Evolutionary conservation across 2,329 filamentous ascomycete genomes (phyloP), one percentile per base, ranked within the genome.

Genomic region (Aulographum hederae): DNA sequence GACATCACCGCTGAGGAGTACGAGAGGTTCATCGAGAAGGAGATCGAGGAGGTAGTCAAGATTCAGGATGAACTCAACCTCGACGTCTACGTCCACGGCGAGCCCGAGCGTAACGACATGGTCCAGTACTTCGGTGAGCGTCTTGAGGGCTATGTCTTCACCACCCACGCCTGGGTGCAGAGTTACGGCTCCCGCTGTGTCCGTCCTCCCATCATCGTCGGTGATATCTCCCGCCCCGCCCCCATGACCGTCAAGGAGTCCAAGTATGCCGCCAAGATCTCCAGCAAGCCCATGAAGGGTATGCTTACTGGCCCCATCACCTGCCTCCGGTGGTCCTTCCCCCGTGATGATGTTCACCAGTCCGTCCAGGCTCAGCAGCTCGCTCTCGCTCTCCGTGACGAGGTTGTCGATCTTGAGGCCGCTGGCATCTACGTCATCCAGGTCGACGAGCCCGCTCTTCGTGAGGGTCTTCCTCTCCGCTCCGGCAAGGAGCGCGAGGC

Each of bases 41-140:
- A 98, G 73, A 98, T 98, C 48, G 68, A 82, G 51, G 77, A 91
- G 40, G 82, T 86, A 53, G 72, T 98, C 62, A 80, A 84, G 69
- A 80, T 95, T 60, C 89, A 98, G 67, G 84, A 95, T 51, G 89
- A 95, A 67, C 85, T 98, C 51, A 84, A 73, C 58, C 77, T 98
- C 34, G 89, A 98, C 48, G 89, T 98, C 57, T 81, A 79, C 55
- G 89, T 98, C 43, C 89, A 98, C 68, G 89, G 89, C 56, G 89
- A 98, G 72, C 89, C 89, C 38, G 89, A 98, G 74, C 84, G 89
- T 60, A 98, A 98, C 67, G 89, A 98, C 75, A 98, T 98, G 89
- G 89, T 98, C 33, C 89, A 98, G 65, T 98, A 94, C 76, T 98
- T 98, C 49, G 89, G 89, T 61, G 89, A 98, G 73, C 79, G 82